Conservation (phyloP, 2,329 filamentous ascomycete species). For the Nothophaeocryptopus gaeumannii region DNA sequence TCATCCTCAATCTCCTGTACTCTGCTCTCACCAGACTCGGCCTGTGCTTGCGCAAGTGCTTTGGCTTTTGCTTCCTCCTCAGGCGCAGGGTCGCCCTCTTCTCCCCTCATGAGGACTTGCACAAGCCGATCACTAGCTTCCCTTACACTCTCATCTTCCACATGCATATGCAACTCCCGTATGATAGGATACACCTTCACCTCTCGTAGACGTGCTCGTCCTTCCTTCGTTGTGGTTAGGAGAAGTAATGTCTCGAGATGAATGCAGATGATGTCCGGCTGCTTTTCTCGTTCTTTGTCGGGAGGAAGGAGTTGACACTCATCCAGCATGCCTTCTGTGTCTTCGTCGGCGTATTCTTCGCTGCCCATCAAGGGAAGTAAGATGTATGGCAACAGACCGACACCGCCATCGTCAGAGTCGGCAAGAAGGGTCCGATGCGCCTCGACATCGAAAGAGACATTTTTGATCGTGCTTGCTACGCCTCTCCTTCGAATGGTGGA, state of each 20-base stretch:
- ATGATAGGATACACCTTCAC: conserved; percentile 87
- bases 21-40: conserved; percentile 36
- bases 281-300: conserved; percentile 80
- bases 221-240: conserved; percentile 72
- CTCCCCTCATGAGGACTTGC: conserved; percentile 81
- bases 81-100: conserved; percentile 52
- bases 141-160: conserved; percentile 73
- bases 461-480: conserved; percentile 96
- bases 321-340: conserved; percentile 79
- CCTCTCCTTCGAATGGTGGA: conserved; percentile 81
- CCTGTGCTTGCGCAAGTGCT: conserved; percentile 9
- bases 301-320: conserved; percentile 86
- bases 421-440: conserved; percentile 66
- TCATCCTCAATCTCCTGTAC: conserved; percentile 43
- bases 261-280: conserved; percentile 73
- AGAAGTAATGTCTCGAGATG: conserved; percentile 87
- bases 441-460: conserved; percentile 77
- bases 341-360: conserved; percentile 85
- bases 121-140: conserved; percentile 88
- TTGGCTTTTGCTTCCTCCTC: conserved; percentile 39
- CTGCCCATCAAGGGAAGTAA: conserved; percentile 82
- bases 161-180: conserved; percentile 76
- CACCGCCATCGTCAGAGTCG: conserved; percentile 57
- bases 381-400: conserved; percentile 84
- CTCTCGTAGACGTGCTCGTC: conserved; percentile 69